Base-by-base conservation (phyloP, 1,139 yeast genomes). In the Hyphopichia fennica region DNA sequence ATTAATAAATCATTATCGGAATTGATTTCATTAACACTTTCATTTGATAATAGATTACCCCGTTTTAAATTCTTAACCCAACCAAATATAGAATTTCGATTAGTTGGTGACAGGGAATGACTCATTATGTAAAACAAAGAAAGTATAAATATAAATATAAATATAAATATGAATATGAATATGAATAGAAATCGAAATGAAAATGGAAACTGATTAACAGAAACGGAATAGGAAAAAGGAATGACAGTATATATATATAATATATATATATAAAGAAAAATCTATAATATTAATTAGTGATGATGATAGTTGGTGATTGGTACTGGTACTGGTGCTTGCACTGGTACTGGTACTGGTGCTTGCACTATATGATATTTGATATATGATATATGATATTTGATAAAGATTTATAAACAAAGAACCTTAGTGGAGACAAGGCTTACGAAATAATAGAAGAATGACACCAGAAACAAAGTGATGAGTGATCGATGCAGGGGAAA, bases 1-100 rank as follows among this genome's bases (percentile, higher is more conserved):
- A 54, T 50, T 25, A 50, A 51, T 34, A 52, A 41, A 38, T 67
- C 70, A 46, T 57, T 61, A 42, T 62, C 67, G 39, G 71, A 69
- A 33, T 59, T 50, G 29, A 68, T 54, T 44, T 72, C 76, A 50
- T 72, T 65, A 39, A 72, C 60, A 41, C 72, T 65, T 32, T 73
- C 79, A 48, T 58, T 68, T 38, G 75, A 69, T 50, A 66, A 53
- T 32, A 69, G 50, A 42, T 65, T 64, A 40, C 70, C 68, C 40
- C 68, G 60, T 53, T 70, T 73, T 50, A 73, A 62, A 52, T 63
- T 70, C 54, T 72, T 72, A 41, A 73, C 77, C 79, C 79, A 73
- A 11, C 78, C 79, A 50, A 73, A 67, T 18, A 73, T 65, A 34
- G 75, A 67, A 46, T 57, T 62, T 42, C 77, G 58, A 52, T 68